Conservation (phyloP, 768 basidiomycete genomes). For the Chalciporus piperatus region DNA sequence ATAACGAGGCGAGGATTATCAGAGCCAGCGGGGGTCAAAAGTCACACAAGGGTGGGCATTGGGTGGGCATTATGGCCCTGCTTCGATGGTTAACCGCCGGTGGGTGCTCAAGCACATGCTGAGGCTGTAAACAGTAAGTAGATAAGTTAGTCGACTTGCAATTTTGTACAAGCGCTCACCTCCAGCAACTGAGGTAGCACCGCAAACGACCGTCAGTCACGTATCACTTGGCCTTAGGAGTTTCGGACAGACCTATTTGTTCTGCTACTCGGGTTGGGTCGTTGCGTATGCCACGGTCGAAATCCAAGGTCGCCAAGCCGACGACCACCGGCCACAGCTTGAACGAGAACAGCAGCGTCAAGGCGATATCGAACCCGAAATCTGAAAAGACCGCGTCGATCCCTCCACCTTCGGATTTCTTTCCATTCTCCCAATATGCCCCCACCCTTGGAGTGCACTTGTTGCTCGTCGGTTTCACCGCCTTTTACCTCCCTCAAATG, state of each 20-base stretch:
- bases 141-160: too few relatives aligned
- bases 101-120: too few relatives aligned
- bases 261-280: background rate
- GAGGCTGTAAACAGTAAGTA: too few relatives aligned
- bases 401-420: slow-evolving; percentile 18
- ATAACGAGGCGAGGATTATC: too few relatives aligned
- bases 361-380: slow-evolving; percentile 2
- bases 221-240: background rate
- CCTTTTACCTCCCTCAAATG: slow-evolving; percentile 69
- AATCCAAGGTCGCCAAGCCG: slow-evolving; percentile 1
- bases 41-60: too few relatives aligned
- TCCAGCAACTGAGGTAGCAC: too few relatives aligned
- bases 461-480: slow-evolving; percentile 60
- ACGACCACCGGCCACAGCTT: background rate
- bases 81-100: too few relatives aligned
- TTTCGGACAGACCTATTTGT: background rate
- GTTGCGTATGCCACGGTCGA: background rate
- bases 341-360: background rate
- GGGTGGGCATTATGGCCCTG: too few relatives aligned
- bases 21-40: too few relatives aligned
- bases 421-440: slow-evolving; percentile 59
- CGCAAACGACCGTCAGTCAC: too few relatives aligned
- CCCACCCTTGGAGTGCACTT: slow-evolving; percentile 68
- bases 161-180: too few relatives aligned
- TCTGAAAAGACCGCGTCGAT: background rate